A percentile compares a stretch with the other conserved stretches of the same genome.
Evolutionary conservation across 75 land plant genomes (phyloP).

Genomic region (Selaginella tamariscina): DNA sequence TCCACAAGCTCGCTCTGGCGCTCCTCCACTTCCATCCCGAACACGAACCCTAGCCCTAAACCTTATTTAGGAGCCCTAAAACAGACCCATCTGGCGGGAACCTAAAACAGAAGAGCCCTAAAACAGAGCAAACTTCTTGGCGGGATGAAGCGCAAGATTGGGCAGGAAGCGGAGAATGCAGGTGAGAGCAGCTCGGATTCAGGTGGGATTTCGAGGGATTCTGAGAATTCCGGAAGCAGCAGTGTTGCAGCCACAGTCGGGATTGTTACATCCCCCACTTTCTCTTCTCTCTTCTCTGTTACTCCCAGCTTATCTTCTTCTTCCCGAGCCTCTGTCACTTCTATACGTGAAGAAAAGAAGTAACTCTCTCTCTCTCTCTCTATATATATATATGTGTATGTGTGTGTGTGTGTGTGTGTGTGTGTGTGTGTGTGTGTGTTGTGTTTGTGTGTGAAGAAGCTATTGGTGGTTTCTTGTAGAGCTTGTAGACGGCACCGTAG

Average conservation of each 20-base stretch:
- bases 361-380: neutral
- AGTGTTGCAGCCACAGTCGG: neutral
- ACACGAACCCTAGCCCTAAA: neutral
- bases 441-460: neutral
- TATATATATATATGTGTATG: neutral
- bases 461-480: neutral
- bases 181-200: neutral
- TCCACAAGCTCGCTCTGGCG: constrained; percentile 77
- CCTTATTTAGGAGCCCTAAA: neutral
- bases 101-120: constrained; percentile 4
- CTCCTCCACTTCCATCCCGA: constrained; percentile 69
- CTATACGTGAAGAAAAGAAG: neutral
- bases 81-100: constrained; percentile 1
- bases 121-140: constrained; percentile 12
- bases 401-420: neutral
- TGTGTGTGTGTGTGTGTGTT: neutral
- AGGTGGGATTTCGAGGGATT: neutral
- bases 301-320: neutral
- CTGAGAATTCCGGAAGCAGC: neutral
- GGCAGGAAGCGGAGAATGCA: neutral
- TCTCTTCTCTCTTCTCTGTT: neutral
- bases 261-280: neutral
- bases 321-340: neutral
- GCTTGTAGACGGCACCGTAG: neutral
- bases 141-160: constrained; percentile 5